Evolutionary conservation across 306 rosid genomes (phyloP).

Genomic region (Boehmeria nivea): DNA sequence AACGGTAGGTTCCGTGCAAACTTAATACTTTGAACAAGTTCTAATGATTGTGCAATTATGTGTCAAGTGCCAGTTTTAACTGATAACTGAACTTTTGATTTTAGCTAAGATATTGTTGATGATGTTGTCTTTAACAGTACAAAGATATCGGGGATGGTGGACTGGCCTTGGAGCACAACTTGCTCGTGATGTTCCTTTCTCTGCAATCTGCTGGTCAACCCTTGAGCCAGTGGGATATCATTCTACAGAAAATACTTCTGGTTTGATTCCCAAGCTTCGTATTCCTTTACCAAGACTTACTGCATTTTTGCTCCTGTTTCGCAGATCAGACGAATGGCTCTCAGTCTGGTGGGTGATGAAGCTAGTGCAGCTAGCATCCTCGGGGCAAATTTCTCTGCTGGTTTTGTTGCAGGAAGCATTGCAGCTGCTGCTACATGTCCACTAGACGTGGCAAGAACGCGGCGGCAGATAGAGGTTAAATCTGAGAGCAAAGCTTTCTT

Average conservation of each 20-base stretch:
- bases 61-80: not conserved
- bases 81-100: not conserved
- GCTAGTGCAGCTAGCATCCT: slow-evolving; percentile 49
- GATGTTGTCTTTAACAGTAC: slow-evolving; percentile 35
- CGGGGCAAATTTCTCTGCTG: slow-evolving; percentile 82
- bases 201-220: slow-evolving; percentile 95
- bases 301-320: slow-evolving; percentile 8
- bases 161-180: slow-evolving; percentile 99
- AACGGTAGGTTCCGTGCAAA: slow-evolving; percentile 37
- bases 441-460: slow-evolving; percentile 87
- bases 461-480: slow-evolving; percentile 83
- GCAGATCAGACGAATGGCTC: slow-evolving; percentile 62
- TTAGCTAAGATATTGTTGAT: slow-evolving; percentile 7
- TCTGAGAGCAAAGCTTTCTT: slow-evolving; percentile 17
- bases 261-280: slow-evolving; percentile 13
- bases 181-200: slow-evolving; percentile 89
- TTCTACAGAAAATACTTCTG: slow-evolving; percentile 7
- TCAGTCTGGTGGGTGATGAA: slow-evolving; percentile 54
- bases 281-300: not conserved
- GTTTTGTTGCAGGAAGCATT: slow-evolving; percentile 80
- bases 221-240: slow-evolving; percentile 77
- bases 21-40: not conserved
- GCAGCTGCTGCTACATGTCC: slow-evolving; percentile 95
- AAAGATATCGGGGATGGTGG: slow-evolving; percentile 71
- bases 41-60: no score